Conservation (phyloP, 257 asterid species). For the Solanum pinnatisectum region DNA sequence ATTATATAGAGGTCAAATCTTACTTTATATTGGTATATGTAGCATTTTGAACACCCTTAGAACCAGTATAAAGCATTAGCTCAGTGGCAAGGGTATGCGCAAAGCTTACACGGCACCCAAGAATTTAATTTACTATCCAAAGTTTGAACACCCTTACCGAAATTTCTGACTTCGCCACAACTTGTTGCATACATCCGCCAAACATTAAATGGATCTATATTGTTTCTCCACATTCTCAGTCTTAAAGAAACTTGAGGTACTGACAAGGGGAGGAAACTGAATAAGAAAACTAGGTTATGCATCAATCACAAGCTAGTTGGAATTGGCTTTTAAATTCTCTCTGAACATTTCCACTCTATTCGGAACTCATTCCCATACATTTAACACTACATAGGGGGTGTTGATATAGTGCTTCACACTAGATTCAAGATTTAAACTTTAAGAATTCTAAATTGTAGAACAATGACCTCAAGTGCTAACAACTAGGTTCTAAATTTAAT, state of each 20-base stretch:
- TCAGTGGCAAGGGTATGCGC: neutral
- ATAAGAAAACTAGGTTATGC: neutral
- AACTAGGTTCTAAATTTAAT: neutral
- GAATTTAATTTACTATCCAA: neutral
- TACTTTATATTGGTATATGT: neutral
- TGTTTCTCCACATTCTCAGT: neutral
- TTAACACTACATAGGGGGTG: neutral
- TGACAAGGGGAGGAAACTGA: neutral
- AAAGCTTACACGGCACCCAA: neutral
- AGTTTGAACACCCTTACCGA: neutral
- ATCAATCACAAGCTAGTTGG: neutral
- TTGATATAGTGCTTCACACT: neutral
- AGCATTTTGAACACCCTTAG: neutral
- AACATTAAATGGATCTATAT: neutral
- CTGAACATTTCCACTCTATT: neutral
- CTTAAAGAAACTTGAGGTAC: neutral
- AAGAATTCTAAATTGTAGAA: neutral
- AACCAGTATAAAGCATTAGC: neutral
- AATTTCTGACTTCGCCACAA: neutral
- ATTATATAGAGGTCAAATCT: neutral
- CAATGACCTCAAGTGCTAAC: neutral
- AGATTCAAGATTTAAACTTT: neutral
- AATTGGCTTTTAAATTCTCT: neutral
- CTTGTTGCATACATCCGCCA: neutral
- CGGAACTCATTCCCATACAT: neutral